phyloP scores from a whole-genome alignment of 2,329 filamentous ascomycete genomes.

The Fusarium tanahbumbuense region DNA sequence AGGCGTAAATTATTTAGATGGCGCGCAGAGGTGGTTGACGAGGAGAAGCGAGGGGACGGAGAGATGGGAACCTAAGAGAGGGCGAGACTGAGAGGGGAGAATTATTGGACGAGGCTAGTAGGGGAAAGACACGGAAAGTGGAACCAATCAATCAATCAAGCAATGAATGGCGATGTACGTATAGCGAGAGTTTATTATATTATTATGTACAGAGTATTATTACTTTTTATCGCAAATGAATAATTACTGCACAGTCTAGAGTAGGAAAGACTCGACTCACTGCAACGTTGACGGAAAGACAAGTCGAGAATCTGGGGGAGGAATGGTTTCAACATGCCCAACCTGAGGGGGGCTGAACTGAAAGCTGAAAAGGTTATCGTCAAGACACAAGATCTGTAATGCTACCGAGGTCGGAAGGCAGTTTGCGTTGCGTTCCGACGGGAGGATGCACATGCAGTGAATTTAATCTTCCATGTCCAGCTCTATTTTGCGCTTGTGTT shows the following conservation, averaged over 20 bases:
- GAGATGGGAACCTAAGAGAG: not conserved
- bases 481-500: not conserved
- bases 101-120: conserved; percentile 20
- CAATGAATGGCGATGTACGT: not conserved
- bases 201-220: not conserved
- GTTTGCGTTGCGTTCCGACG: not conserved
- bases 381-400: not conserved
- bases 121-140: conserved; percentile 12
- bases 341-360: not conserved
- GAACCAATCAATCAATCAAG: conserved; percentile 23
- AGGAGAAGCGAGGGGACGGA: conserved; percentile 22
- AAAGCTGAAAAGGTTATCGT: not conserved
- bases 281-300: not conserved
- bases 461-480: not conserved
- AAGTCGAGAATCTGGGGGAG: conserved; percentile 23
- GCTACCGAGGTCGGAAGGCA: not conserved
- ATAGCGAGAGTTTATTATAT: not conserved
- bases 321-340: conserved; percentile 30
- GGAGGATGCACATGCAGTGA: conserved; percentile 9
- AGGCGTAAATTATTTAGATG: conserved; percentile 17
- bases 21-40: conserved; percentile 26
- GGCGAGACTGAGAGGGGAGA: not conserved
- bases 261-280: too few species aligned
- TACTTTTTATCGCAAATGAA: not conserved
- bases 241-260: too few species aligned